Evolutionary conservation across 2,329 filamentous ascomycete species (phyloP).

Genomic region (Raffaelea deltoideospora): DNA sequence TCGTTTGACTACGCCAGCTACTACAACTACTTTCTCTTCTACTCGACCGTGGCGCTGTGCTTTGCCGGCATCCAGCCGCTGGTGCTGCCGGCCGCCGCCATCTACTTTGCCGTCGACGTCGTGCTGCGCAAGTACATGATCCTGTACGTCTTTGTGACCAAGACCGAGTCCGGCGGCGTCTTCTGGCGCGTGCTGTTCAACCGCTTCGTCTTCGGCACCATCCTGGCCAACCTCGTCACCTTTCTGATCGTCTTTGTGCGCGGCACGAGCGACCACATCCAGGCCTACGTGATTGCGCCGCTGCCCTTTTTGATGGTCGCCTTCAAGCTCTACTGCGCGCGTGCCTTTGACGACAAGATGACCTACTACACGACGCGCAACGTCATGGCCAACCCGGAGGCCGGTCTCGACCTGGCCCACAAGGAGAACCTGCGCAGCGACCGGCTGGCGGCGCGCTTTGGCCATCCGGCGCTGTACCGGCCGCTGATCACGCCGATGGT

Average conservation of each 20-base stretch:
- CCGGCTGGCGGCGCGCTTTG: constrained; percentile 63
- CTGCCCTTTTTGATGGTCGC: constrained; percentile 61
- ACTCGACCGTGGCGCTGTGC: constrained; percentile 74
- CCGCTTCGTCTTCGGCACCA: constrained; percentile 68
- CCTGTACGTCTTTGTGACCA: constrained; percentile 90
- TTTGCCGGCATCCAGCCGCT: constrained; percentile 79
- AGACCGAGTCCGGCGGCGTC: constrained; percentile 85
- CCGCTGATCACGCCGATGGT: constrained; percentile 92
- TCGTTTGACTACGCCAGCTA: constrained; percentile 91
- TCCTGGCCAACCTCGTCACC: constrained; percentile 66
- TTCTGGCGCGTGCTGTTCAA: constrained; percentile 92
- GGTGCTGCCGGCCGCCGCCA: constrained; percentile 67
- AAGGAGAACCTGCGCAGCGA: constrained; percentile 43
- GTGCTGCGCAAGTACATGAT: constrained; percentile 91
- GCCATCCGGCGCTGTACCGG: constrained; percentile 80
- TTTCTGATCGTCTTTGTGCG: constrained; percentile 61
- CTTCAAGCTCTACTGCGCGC: constrained; percentile 78
- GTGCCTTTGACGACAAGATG: constrained; percentile 61
- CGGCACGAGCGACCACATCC: constrained; percentile 41
- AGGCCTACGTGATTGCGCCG: constrained; percentile 56
- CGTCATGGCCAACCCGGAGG: constrained; percentile 29
- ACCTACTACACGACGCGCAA: constrained; percentile 63
- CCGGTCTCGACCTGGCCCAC: constrained; percentile 26
- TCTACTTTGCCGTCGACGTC: constrained; percentile 80
- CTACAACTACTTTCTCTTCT: constrained; percentile 97